Evolutionary conservation across 2,329 filamentous ascomycete genomes (phyloP).

Genomic region (Arthrocladium fulminans): DNA sequence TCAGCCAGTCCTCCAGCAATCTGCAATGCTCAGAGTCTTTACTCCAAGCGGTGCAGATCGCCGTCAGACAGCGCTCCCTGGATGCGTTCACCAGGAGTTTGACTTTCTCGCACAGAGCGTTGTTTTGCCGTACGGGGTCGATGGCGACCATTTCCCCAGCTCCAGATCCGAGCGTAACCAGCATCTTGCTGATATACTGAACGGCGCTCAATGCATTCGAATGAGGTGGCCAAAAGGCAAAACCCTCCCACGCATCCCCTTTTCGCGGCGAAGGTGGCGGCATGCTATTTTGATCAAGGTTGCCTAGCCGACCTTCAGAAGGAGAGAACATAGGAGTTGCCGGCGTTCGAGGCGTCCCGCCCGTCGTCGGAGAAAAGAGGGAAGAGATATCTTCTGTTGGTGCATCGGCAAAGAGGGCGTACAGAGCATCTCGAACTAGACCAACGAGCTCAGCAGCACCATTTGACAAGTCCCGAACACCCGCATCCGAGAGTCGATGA

Average conservation of each 20-base stretch:
- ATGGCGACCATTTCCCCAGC: constrained; percentile 77
- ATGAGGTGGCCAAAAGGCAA: constrained; percentile 92
- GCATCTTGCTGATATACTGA: constrained; percentile 74
- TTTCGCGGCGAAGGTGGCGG: constrained; percentile 67
- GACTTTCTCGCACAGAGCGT: constrained; percentile 58
- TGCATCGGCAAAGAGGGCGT: constrained; percentile 74
- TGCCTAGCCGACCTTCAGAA: constrained; percentile 60
- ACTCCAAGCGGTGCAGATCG: constrained; percentile 85
- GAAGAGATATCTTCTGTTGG: constrained; percentile 86
- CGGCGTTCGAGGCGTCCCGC: constrained; percentile 57
- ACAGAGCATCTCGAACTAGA: constrained; percentile 69
- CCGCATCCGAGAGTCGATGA: constrained; percentile 66
- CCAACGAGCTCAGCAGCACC: constrained; percentile 75
- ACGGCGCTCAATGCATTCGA: constrained; percentile 89
- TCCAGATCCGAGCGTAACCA: constrained; percentile 74
- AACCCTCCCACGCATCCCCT: constrained; percentile 83
- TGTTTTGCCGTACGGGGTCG: constrained; percentile 52
- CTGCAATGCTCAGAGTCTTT: constrained; percentile 89
- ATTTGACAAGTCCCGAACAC: constrained; percentile 62
- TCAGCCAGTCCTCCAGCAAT: constrained; percentile 86
- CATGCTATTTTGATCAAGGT: constrained; percentile 66
- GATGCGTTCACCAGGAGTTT: constrained; percentile 66
- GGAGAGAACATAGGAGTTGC: constrained; percentile 47
- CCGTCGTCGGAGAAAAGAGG: constrained; percentile 61
- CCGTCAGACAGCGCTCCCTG: constrained; percentile 75